A percentile compares a stretch with the other conserved stretches of the same genome.
phyloP scores from a whole-genome alignment of 768 basidiomycete species.

The Kwoniella shandongensis region DNA sequence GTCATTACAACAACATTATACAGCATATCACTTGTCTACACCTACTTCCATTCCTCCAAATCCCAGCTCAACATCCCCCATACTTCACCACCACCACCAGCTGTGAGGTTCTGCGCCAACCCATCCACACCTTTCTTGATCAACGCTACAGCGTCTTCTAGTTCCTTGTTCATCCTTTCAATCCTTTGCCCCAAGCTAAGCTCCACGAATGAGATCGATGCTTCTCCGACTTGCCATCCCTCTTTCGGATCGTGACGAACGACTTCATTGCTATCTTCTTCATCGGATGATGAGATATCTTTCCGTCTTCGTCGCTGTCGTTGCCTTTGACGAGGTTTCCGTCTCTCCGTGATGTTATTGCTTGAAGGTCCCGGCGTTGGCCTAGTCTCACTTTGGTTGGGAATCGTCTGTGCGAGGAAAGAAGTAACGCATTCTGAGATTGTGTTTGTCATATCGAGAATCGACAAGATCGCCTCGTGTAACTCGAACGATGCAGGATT shows the following conservation, averaged over 20 bases:
- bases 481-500: conserved; percentile 24
- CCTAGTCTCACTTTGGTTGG: too few species aligned
- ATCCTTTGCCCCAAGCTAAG: conserved; percentile 9
- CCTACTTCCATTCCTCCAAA: conserved; percentile 32
- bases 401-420: neutral
- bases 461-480: conserved; percentile 19
- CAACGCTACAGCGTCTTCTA: conserved; percentile 13
- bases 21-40: neutral
- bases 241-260: neutral
- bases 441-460: conserved; percentile 21
- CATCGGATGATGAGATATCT: conserved; percentile 1
- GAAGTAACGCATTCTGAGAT: conserved; percentile 13
- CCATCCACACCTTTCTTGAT: conserved; percentile 29
- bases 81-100: conserved; percentile 15
- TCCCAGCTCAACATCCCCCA: conserved; percentile 36
- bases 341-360: conserved; percentile 1
- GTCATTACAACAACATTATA: conserved; percentile 4
- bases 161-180: conserved; percentile 10
- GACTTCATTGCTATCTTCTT: conserved; percentile 8
- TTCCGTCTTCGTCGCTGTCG: neutral
- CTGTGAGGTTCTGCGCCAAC: conserved; percentile 1
- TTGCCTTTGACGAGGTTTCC: conserved; percentile 2
- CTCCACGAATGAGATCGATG: conserved; percentile 15
- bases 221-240: conserved; percentile 1
- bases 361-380: too few species aligned